Percentiles rank a stretch among this genome's conserved stretches.
These are phyloP conservation scores for Fraxinus xanthoxyloides DNA, from an alignment of 305 asterid genomes.

Conservation along the genomic window DNA sequence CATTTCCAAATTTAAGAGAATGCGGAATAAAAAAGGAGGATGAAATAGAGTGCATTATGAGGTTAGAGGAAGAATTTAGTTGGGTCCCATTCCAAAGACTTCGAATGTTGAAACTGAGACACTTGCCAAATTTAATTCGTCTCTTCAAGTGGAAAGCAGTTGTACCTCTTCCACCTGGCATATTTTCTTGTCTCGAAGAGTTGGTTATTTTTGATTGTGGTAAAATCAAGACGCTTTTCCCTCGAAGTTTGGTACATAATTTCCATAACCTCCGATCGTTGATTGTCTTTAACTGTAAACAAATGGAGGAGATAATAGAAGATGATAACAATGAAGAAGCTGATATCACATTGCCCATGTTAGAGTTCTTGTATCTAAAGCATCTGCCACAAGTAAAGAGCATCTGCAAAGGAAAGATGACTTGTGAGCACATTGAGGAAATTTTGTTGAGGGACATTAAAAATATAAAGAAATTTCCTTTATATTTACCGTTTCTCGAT, in stretches of 20 bases:
- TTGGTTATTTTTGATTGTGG: accelerated
- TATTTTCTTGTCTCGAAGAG: background rate
- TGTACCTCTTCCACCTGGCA: background rate
- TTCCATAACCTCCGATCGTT: background rate
- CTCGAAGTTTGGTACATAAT: background rate
- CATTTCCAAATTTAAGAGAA: background rate
- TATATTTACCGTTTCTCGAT: background rate
- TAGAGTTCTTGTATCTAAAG: accelerated
- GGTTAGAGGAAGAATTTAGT: background rate
- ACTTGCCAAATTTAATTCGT: background rate
- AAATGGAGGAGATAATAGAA: background rate
- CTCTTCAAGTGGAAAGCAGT: background rate
- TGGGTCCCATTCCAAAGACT: background rate
- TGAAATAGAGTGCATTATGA: background rate
- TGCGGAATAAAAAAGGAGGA: accelerated
- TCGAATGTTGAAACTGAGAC: background rate
- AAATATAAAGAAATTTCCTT: background rate
- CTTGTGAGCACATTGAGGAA: conserved; percentile 17
- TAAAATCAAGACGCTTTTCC: background rate
- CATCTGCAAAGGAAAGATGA: background rate
- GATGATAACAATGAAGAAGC: background rate
- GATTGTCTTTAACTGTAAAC: accelerated
- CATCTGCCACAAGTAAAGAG: background rate
- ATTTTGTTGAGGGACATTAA: background rate
- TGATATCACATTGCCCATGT: background rate